These are phyloP conservation scores for Ogataea haglerorum DNA, from an alignment of 805 yeast species.

Conservation along the genomic window DNA sequence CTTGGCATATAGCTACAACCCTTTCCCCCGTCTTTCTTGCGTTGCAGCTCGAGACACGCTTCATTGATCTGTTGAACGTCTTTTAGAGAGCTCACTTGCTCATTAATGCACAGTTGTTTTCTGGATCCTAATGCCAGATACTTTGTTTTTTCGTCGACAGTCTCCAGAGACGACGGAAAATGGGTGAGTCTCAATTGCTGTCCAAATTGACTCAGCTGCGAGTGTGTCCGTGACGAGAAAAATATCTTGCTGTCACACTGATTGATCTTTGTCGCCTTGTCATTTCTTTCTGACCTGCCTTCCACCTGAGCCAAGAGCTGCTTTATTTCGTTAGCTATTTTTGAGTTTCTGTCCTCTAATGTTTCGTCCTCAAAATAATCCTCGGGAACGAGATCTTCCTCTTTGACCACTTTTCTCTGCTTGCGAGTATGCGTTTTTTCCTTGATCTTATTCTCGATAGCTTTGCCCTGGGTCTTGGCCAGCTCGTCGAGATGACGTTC, in stretches of 20 bases:
- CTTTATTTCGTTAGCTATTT: slow-evolving; percentile 46
- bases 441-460: slow-evolving; percentile 23
- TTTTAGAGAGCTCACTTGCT: slow-evolving; percentile 47
- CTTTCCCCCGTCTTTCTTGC: slow-evolving; percentile 23
- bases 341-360: slow-evolving; percentile 28
- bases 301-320: slow-evolving; percentile 43
- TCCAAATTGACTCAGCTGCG: slow-evolving; percentile 80
- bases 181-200: slow-evolving; percentile 61
- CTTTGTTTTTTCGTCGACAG: slow-evolving; percentile 51
- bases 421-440: slow-evolving; percentile 14
- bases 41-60: slow-evolving; percentile 71
- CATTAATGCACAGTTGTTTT: slow-evolving; percentile 78
- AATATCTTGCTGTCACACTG: slow-evolving; percentile 47
- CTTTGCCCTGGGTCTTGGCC: slow-evolving; percentile 24
- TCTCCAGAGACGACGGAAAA: slow-evolving; percentile 58
- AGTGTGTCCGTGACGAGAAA: slow-evolving; percentile 86
- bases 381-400: slow-evolving; percentile 31
- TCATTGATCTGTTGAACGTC: slow-evolving; percentile 66
- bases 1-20: slow-evolving; percentile 44
- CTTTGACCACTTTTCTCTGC: slow-evolving; percentile 3
- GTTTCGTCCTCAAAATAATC: slow-evolving; percentile 38
- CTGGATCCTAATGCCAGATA: slow-evolving; percentile 78
- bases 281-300: slow-evolving; percentile 21
- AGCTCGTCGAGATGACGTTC: slow-evolving; percentile 40
- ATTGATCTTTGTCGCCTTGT: slow-evolving; percentile 21